These are phyloP conservation scores for Mycena venus DNA, from an alignment of 768 basidiomycete genomes.

Conservation along the genomic window DNA sequence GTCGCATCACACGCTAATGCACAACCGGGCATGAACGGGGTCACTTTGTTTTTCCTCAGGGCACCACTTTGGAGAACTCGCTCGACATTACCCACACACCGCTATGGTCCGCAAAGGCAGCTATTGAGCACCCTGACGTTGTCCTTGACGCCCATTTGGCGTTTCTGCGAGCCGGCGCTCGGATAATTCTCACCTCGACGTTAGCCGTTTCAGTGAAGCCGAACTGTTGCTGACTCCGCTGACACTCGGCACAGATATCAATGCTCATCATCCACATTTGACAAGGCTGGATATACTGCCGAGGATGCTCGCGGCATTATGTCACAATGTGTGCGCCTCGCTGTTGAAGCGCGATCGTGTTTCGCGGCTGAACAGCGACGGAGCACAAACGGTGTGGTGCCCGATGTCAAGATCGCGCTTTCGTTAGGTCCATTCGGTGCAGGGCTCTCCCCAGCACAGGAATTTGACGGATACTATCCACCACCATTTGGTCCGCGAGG, in stretches of 20 bases:
- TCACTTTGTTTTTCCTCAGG: conserved; percentile 65
- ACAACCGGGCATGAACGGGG: too few relatives aligned
- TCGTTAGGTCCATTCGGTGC: conserved; percentile 85
- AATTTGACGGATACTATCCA: conserved; percentile 83
- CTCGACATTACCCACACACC: conserved; percentile 64
- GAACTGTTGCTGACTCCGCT: neutral
- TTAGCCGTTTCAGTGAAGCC: conserved; percentile 43
- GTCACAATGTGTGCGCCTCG: conserved; percentile 66
- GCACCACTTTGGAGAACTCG: conserved; percentile 70
- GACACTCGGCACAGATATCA: conserved; percentile 66
- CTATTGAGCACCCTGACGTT: conserved; percentile 64
- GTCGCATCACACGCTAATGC: too few relatives aligned
- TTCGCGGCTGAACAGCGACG: conserved; percentile 39
- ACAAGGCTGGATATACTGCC: conserved; percentile 60
- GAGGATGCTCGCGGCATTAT: conserved; percentile 62
- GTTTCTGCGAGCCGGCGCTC: conserved; percentile 76
- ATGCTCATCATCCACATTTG: conserved; percentile 68
- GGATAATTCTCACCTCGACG: conserved; percentile 80
- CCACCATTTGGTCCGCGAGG: conserved; percentile 77
- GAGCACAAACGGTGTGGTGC: conserved; percentile 30
- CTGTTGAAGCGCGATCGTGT: conserved; percentile 57
- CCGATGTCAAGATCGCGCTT: conserved; percentile 66
- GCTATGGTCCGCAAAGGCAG: conserved; percentile 80
- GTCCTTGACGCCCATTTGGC: conserved; percentile 71
- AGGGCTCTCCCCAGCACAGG: conserved; percentile 73